phyloP scores from a whole-genome alignment of 2,329 filamentous ascomycete genomes.

The Alternaria angustiovoidea region DNA sequence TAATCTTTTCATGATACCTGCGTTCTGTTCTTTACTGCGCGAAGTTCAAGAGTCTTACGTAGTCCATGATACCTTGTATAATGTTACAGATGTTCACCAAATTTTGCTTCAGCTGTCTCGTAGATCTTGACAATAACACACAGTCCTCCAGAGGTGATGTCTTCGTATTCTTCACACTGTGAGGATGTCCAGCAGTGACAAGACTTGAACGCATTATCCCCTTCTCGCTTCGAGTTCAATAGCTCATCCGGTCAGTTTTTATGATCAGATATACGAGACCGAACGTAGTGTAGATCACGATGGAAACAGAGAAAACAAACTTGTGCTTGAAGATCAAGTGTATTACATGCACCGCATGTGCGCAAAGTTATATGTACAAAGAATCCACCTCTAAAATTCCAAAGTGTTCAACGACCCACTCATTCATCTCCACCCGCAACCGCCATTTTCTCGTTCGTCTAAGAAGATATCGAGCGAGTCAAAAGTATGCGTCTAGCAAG shows the following conservation, averaged over 20 bases:
- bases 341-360: slow-evolving; percentile 24
- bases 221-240: background rate
- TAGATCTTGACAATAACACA: background rate
- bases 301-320: background rate
- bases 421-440: background rate
- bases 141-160: background rate
- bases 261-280: background rate
- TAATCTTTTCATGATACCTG: background rate
- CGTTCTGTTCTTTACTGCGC: background rate
- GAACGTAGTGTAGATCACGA: background rate
- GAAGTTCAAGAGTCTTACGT: background rate
- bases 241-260: background rate
- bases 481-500: slow-evolving; percentile 34
- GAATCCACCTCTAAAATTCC: slow-evolving; percentile 25
- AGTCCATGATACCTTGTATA: background rate
- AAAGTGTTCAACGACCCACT: slow-evolving; percentile 1
- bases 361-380: slow-evolving; percentile 28
- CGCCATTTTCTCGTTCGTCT: background rate
- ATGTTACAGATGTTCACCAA: background rate
- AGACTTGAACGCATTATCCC: background rate
- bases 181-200: fast-evolving
- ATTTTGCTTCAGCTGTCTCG: background rate
- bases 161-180: background rate
- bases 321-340: slow-evolving; percentile 6
- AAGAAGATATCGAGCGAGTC: background rate